phyloP scores from a whole-genome alignment of 495 filamentous ascomycete genomes.

The Barbatosphaeria neglecta region DNA sequence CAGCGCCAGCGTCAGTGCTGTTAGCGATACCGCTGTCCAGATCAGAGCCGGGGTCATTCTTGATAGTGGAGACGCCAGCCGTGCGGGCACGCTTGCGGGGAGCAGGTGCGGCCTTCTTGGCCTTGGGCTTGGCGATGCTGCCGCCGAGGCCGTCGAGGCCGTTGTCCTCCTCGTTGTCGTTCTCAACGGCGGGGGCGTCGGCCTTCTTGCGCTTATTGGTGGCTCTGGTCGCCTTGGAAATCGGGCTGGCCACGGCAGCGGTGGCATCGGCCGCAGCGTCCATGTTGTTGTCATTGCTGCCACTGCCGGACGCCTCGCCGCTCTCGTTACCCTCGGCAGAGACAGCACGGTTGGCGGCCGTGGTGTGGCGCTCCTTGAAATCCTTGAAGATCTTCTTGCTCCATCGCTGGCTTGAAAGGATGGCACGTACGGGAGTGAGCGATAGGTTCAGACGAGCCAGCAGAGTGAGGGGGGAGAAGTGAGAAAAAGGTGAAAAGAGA shows the following conservation, averaged over 20 bases:
- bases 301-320: too few species aligned
- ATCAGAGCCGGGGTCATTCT: too few species aligned
- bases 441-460: neutral
- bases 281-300: neutral
- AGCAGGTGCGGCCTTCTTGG: neutral
- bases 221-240: too few species aligned
- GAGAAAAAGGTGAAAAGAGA: neutral
- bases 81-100: neutral
- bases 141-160: neutral
- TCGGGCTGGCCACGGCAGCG: too few species aligned
- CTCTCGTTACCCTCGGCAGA: neutral
- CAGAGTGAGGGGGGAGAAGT: neutral
- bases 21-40: too few species aligned
- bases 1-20: too few species aligned
- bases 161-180: neutral
- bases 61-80: neutral
- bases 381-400: conserved; percentile 4
- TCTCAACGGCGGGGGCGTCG: neutral
- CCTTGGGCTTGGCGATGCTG: neutral
- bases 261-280: neutral
- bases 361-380: neutral
- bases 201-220: neutral
- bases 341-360: neutral
- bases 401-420: conserved; percentile 8
- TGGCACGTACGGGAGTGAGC: too few species aligned